Base-by-base conservation (phyloP, 352 stramenopile genomes). In the Globisporangium camurandrum region DNA sequence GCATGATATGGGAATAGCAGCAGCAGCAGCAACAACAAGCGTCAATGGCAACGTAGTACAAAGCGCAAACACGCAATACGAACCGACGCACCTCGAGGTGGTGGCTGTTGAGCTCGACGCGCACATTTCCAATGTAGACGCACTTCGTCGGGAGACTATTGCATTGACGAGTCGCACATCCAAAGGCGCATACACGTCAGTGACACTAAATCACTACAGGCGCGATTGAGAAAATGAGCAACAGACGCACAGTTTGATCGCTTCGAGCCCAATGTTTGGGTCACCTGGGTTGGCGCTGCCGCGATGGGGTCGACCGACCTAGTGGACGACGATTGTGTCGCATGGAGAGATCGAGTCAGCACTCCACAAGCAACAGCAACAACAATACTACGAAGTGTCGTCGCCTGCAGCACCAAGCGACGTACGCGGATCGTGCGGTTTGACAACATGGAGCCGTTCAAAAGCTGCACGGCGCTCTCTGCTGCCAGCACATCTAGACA, bases 301-400 rank as follows among this genome's bases (percentile, higher is more conserved):
- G 2, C 79, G 75, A 54, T 86, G 76, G 4, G 79, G 79, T 41
- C 79, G 79, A n/a, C 79, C 79, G 36, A 90, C 79, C 74, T 86
- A 42, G n/a, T n/a, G n/a, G n/a, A n/a, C 3, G 34, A 62, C 6
- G 38, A 10, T 33, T 58, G 26, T 5, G 22, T 28, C 36, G 51
- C 11, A 31, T 14, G 40, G n/a, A n/a, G n/a, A n/a, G n/a, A n/a
- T n/a, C n/a, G n/a, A n/a, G n/a, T n/a, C n/a, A n/a, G n/a, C n/a
- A n/a, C n/a, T n/a, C n/a, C n/a, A n/a, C n/a, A n/a, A n/a, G 20
- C 20, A 30, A 19, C 8, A 46, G 12, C 2, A 33, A 9, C 23
- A 17, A 42, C 27, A 2, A 26, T n/a, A 36, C 3, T 12, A 26
- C 11, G 16, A 19, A n/a, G 22, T 14, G 26, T 26, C 12, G 19